A percentile compares a stretch with the other conserved stretches of the same genome.
Conservation (phyloP, 768 basidiomycete species). For the Cubamyces sp. region DNA sequence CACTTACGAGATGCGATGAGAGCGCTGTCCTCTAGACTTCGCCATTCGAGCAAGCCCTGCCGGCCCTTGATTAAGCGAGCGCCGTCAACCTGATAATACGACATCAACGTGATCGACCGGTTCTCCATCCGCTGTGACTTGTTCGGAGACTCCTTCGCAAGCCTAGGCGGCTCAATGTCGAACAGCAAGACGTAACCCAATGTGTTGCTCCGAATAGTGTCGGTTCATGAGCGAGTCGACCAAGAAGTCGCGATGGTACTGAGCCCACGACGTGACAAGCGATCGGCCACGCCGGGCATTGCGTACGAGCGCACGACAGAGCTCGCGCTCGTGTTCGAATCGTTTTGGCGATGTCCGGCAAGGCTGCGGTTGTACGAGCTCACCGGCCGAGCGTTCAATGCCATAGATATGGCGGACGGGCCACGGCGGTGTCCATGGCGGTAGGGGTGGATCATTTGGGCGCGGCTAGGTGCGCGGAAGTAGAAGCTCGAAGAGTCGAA, state of each 20-base stretch:
- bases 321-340: constrained; percentile 61
- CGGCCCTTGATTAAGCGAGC: constrained; percentile 70
- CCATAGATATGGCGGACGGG: constrained; percentile 55
- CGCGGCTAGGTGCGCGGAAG: constrained; percentile 50
- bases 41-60: constrained; percentile 62
- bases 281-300: constrained; percentile 53
- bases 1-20: constrained; percentile 58
- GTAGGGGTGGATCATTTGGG: constrained; percentile 37
- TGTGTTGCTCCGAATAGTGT: constrained; percentile 57
- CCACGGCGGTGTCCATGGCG: constrained; percentile 58
- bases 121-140: constrained; percentile 59
- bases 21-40: constrained; percentile 68
- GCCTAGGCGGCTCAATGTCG: constrained; percentile 30
- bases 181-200: constrained; percentile 44
- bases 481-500: constrained; percentile 82
- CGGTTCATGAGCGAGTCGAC: constrained; percentile 69
- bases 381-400: constrained; percentile 66
- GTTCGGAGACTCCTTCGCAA: constrained; percentile 45
- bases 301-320: constrained; percentile 63
- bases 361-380: constrained; percentile 75
- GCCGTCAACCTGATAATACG: constrained; percentile 65
- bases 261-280: constrained; percentile 64
- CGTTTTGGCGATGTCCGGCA: constrained; percentile 49
- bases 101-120: constrained; percentile 67
- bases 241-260: constrained; percentile 59